Evolutionary conservation across 192 early-diverging fungal genomes (phyloP), one percentile per base, ranked within the genome.

Genomic region (Linnemannia elongata): DNA sequence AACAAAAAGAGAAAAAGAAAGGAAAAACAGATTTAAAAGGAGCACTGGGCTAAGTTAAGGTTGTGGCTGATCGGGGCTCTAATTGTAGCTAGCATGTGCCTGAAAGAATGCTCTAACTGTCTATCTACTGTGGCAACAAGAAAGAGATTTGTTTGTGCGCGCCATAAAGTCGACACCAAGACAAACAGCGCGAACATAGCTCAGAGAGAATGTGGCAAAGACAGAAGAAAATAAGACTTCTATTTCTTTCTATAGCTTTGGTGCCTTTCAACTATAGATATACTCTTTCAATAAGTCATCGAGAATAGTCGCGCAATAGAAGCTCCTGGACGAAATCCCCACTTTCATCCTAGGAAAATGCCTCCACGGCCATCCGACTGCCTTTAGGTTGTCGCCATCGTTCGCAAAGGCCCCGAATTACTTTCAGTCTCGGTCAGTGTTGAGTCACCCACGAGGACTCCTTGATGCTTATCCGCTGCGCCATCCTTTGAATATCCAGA

Each of bases 221-320:
- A 24, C 2, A 55, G 52, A 55, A 55, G 52, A 55, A 55, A 55
- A 55, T 55, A 55, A 55, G 52, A 55, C 20, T 55, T 55, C 20
- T 47, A 55, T 55, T 55, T 24, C 52, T 55, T 24, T 24, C 52
- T 55, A 55, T 24, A 20, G 52, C 52, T 55, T 55, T 55, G 52
- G 52, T 55, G 20, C 24, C 52, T 55, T 6, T 55, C 52, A 20
- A 72, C 70, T 72, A 44, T 22, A 72, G 41, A 24, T 24, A 7
- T 44, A 41, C 41, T 72, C 39, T 35, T 72, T 72, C 36, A 41
- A 72, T 44, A 72, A 4, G 6, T 72, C 70, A 42, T 72, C 41
- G 36, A 72, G 70, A 72, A 41, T 44, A 4, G 39, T 41, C 41
- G 70, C 70, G 70, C 70, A 72, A 72, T 72, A 72, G 70, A 72